These are phyloP conservation scores for Arachnopeziza araneosa DNA, from an alignment of 2,329 filamentous ascomycete species.

Conservation along the genomic window DNA sequence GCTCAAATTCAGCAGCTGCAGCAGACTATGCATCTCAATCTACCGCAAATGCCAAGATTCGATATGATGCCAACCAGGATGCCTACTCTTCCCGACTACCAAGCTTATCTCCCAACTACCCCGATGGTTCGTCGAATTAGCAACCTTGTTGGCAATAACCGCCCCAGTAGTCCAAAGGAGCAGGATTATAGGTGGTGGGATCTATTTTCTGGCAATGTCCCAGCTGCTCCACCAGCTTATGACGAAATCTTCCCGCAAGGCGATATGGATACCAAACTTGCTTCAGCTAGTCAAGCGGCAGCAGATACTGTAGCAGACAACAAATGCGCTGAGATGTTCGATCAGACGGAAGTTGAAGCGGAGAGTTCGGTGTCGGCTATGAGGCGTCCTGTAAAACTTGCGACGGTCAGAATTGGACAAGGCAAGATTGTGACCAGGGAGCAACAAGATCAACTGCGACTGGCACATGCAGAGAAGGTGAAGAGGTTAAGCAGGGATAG, in stretches of 20 bases:
- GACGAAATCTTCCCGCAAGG: constrained; percentile 66
- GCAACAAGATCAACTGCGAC: constrained; percentile 57
- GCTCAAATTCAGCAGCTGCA: constrained; percentile 73
- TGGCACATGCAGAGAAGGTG: constrained; percentile 55
- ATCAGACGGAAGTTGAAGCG: constrained; percentile 33
- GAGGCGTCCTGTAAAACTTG: constrained; percentile 27
- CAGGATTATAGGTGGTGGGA: constrained; percentile 62
- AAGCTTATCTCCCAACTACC: constrained; percentile 52
- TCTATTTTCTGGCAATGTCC: constrained; percentile 48
- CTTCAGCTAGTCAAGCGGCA: constrained; percentile 51
- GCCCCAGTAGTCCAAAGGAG: constrained; percentile 37
- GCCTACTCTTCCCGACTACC: constrained; percentile 64
- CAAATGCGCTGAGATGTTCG: constrained; percentile 50
- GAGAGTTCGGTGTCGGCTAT: constrained; percentile 36
- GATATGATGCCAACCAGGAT: constrained; percentile 38
- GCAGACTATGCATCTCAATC: constrained; percentile 58
- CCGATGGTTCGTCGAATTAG: constrained; percentile 68
- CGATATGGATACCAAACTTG: constrained; percentile 49
- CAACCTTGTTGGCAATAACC: constrained; percentile 55
- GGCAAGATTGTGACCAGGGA: constrained; percentile 60
- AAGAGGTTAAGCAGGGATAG: constrained; percentile 59
- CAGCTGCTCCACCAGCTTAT: constrained; percentile 65
- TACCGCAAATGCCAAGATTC: constrained; percentile 44
- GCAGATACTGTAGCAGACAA: constrained; percentile 53
- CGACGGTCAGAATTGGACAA: constrained; percentile 52